Conservation (phyloP, 129 eudicot genomes). For the Flaveria trinervia region DNA sequence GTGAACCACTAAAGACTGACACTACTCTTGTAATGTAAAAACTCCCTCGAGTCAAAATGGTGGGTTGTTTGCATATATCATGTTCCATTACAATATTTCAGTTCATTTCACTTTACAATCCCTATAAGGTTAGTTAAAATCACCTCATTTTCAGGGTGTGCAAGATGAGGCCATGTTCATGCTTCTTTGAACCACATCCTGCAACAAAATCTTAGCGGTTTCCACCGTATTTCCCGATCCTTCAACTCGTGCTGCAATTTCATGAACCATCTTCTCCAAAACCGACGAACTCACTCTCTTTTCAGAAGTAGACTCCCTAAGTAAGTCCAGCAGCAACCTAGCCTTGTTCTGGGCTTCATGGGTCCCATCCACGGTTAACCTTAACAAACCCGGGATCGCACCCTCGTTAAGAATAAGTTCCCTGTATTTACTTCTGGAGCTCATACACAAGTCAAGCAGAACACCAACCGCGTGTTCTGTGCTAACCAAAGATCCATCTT, state of each 20-base stretch:
- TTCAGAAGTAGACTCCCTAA: slow-evolving; percentile 49
- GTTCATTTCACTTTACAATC: slow-evolving; percentile 38
- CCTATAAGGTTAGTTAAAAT: slow-evolving; percentile 49
- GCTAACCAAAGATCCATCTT: slow-evolving; percentile 77
- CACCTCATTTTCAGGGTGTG: slow-evolving; percentile 39
- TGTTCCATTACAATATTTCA: slow-evolving; percentile 8
- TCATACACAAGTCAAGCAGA: slow-evolving; percentile 55
- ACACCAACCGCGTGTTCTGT: slow-evolving; percentile 72
- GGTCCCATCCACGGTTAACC: slow-evolving; percentile 73
- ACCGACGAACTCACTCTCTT: slow-evolving; percentile 43
- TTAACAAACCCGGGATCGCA: slow-evolving; percentile 77
- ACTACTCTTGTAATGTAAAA: neutral
- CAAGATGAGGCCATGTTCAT: slow-evolving; percentile 49
- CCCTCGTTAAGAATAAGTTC: slow-evolving; percentile 83
- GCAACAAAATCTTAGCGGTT: slow-evolving; percentile 59
- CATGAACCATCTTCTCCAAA: slow-evolving; percentile 57
- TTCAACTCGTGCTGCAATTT: slow-evolving; percentile 56
- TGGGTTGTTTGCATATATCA: slow-evolving; percentile 18
- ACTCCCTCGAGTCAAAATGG: slow-evolving; percentile 11
- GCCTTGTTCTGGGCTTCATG: slow-evolving; percentile 59
- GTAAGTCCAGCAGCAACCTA: slow-evolving; percentile 57
- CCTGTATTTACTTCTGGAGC: slow-evolving; percentile 62
- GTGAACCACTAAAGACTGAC: neutral
- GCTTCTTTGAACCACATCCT: slow-evolving; percentile 64
- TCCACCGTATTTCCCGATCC: slow-evolving; percentile 57